Evolutionary conservation across 2,329 filamentous ascomycete species (phyloP).

Genomic region (Nigrograna mackinnonii): DNA sequence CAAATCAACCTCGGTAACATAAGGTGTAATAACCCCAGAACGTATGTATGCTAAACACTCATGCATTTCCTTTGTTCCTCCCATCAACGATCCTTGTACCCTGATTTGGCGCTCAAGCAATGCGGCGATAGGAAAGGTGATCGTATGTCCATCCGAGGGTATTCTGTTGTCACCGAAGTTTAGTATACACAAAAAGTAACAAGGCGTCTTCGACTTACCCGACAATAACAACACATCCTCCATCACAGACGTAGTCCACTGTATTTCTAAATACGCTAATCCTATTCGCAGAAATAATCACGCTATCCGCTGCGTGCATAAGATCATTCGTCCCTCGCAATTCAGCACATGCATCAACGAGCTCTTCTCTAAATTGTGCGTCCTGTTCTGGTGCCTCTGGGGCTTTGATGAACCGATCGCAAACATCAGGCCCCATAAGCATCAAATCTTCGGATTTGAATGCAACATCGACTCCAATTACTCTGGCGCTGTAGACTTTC

Average conservation of each 20-base stretch:
- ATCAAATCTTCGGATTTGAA: background rate
- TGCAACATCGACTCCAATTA: background rate
- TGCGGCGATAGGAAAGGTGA: background rate
- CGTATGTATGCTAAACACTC: background rate
- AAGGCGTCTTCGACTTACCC: too few species aligned
- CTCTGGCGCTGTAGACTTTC: background rate
- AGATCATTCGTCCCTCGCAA: background rate
- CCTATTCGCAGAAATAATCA: background rate
- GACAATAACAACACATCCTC: background rate
- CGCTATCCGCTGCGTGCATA: background rate
- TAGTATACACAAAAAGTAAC: too few species aligned
- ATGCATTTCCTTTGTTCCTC: background rate
- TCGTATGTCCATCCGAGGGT: background rate
- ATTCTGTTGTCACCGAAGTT: too few species aligned
- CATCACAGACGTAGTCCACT: background rate
- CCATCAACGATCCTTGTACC: background rate
- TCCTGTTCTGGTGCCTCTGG: background rate
- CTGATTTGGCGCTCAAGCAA: background rate
- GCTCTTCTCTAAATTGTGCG: background rate
- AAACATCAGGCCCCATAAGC: background rate
- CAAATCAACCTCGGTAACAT: background rate
- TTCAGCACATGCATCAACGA: background rate
- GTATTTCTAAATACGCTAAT: background rate
- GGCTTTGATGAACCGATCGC: background rate
- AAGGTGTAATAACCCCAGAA: background rate